Evolutionary conservation across 2,329 filamentous ascomycete genomes (phyloP), one percentile per base, ranked within the genome.

Genomic region (Elsinoe fawcettii): DNA sequence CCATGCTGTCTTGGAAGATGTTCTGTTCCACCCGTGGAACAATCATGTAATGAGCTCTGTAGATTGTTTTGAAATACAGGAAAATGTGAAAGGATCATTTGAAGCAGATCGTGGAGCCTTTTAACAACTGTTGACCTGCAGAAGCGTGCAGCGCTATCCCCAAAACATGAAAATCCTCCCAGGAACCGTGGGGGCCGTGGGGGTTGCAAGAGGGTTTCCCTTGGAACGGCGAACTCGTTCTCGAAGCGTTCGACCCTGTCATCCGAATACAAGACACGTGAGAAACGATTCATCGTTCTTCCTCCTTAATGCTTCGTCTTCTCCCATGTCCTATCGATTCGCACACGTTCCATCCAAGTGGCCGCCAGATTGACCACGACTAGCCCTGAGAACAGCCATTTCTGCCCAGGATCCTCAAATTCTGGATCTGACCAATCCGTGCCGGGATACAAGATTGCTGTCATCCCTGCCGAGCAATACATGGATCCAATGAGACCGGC

Each of bases 391-490:
- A 71, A 71, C 5, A 65, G 46, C 32, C 59, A 67, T 25, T 61
- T 59, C 66, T 77, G 75, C 22, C 63, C 62, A 2, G 67, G 67
- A 9, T 70, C 69, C 1, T 70, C 69, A 66, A 77, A 76, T 62
- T 78, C 73, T 2, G 75, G 76, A 68, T 79, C 76, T 16, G 69
- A 64, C 56, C 69, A 73, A 32, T 65, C 59, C 11, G 70, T 70
- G 0, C 74, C 76, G 0, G 77, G 77, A 62, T 79, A 80, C 36
- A 77, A 60, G 16, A 75, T 71, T 1, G 71, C 77, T 55, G 66
- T 72, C 51, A 77, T 27, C 7, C 70, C 72, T 2, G 75, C 73
- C 3, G 72, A 49, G 64, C 74, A 77, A 58, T 78, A 77, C 54
- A 79, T 58, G 27, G 66, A 70, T 0, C 70, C 74, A 2, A 77